phyloP scores from a whole-genome alignment of 306 rosid species.

The Sechiopsis laciniata region DNA sequence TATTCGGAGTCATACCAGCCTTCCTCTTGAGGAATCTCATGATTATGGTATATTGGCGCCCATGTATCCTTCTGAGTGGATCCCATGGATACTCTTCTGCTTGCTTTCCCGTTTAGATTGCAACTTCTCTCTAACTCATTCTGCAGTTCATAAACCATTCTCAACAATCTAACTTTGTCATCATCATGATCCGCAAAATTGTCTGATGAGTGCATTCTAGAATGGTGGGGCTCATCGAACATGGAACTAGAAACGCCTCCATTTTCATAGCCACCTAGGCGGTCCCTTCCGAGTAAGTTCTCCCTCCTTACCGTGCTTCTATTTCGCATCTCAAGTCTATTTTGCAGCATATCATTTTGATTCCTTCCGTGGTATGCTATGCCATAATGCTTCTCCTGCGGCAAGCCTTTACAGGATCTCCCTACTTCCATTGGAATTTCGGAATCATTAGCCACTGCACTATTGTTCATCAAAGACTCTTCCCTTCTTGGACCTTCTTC shows the following conservation, averaged over 20 bases:
- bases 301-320: conserved; percentile 39
- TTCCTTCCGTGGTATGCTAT: conserved; percentile 31
- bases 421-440: conserved; percentile 27
- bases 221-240: conserved; percentile 33
- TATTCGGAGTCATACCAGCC: conserved; percentile 34
- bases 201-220: conserved; percentile 43
- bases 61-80: conserved; percentile 31
- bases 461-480: conserved; percentile 28
- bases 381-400: conserved; percentile 34
- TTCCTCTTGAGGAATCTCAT: conserved; percentile 18
- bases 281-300: conserved; percentile 32
- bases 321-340: conserved; percentile 31
- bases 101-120: conserved; percentile 30
- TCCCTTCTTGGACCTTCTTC: conserved; percentile 42
- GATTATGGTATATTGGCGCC: conserved; percentile 13
- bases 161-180: conserved; percentile 52
- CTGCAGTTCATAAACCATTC: conserved; percentile 57
- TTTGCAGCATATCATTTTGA: conserved; percentile 35
- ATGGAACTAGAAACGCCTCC: conserved; percentile 38
- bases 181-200: conserved; percentile 35
- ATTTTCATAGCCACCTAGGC: conserved; percentile 35
- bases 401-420: conserved; percentile 29
- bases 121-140: conserved; percentile 44
- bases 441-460: conserved; percentile 30
- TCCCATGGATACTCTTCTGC: conserved; percentile 34